These are phyloP conservation scores for Sporothrix phasma DNA, from an alignment of 2,329 filamentous ascomycete species.

Conservation along the genomic window DNA sequence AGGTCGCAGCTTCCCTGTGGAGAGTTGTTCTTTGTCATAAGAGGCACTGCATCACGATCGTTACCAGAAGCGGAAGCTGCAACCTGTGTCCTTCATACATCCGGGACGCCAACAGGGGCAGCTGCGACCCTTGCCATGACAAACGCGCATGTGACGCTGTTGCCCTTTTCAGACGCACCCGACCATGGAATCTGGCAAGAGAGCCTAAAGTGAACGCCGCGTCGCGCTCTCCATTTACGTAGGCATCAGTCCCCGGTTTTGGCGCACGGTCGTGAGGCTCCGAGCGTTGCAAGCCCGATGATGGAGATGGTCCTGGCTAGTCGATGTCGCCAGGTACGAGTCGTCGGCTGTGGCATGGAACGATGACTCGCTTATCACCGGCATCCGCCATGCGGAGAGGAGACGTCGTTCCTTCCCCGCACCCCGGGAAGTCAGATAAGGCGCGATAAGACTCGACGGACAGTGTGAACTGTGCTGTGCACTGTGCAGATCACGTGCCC, in stretches of 20 bases:
- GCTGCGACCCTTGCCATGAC: not conserved
- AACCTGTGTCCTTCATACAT: not conserved
- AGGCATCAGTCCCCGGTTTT: conserved; percentile 1
- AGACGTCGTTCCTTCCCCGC: not conserved
- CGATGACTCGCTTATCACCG: not conserved
- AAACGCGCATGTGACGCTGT: not conserved
- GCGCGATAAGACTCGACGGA: not conserved
- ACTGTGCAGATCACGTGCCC: not conserved
- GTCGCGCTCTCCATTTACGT: conserved; percentile 7
- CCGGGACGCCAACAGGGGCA: conserved; percentile 4
- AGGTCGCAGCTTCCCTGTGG: not conserved
- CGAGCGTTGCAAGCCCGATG: not conserved
- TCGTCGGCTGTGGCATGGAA: not conserved
- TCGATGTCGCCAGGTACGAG: not conserved
- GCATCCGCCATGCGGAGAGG: not conserved
- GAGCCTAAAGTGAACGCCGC: conserved; percentile 10
- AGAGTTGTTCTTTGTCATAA: conserved; percentile 10
- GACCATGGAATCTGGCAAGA: not conserved
- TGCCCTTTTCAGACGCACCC: not conserved
- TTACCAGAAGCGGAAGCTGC: conserved; percentile 12
- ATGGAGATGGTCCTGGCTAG: not conserved
- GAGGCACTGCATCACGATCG: not conserved
- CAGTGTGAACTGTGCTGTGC: not conserved
- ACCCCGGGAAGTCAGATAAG: not conserved
- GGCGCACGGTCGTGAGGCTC: not conserved